Evolutionary conservation across 2,329 filamentous ascomycete genomes (phyloP).

Genomic region (Arthrobotrys musiformis): DNA sequence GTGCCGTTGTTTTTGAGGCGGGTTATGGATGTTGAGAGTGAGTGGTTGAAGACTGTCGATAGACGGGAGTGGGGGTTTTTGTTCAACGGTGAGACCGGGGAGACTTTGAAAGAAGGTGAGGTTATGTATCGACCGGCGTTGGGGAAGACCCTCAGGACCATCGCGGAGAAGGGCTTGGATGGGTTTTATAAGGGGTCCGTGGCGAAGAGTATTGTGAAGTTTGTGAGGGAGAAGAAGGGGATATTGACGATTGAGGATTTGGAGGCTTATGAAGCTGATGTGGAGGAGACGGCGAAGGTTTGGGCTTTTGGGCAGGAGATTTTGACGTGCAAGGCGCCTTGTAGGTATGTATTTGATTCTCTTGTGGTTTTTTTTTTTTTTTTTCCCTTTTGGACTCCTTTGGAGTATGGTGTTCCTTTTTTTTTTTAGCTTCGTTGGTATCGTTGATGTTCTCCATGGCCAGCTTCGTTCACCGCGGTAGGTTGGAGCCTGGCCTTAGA

Average conservation of each 20-base stretch:
- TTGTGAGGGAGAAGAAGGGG: constrained; percentile 55
- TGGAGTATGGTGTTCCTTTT: neutral
- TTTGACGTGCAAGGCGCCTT: constrained; percentile 58
- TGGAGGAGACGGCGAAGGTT: constrained; percentile 57
- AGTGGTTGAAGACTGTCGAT: constrained; percentile 55
- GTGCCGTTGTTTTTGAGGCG: constrained; percentile 52
- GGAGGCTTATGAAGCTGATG: constrained; percentile 55
- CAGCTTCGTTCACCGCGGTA: no score
- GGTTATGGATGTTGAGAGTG: constrained; percentile 46
- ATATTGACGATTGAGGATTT: constrained; percentile 58
- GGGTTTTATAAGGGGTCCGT: constrained; percentile 58
- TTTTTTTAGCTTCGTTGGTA: neutral
- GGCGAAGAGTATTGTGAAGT: constrained; percentile 50
- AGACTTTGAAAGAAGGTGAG: constrained; percentile 55
- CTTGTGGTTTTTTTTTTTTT: neutral
- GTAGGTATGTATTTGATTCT: constrained; percentile 57
- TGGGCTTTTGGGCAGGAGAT: constrained; percentile 57
- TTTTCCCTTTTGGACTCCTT: neutral
- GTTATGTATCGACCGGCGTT: constrained; percentile 57
- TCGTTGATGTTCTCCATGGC: neutral
- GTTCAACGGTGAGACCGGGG: constrained; percentile 54
- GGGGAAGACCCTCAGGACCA: constrained; percentile 56
- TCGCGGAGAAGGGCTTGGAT: constrained; percentile 50
- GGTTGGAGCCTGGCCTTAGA: no score
- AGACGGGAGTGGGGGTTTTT: constrained; percentile 56